Evolutionary conservation across 805 yeast genomes (phyloP), one percentile per base, ranked within the genome.

Genomic region (Peterozyma xylosa): DNA sequence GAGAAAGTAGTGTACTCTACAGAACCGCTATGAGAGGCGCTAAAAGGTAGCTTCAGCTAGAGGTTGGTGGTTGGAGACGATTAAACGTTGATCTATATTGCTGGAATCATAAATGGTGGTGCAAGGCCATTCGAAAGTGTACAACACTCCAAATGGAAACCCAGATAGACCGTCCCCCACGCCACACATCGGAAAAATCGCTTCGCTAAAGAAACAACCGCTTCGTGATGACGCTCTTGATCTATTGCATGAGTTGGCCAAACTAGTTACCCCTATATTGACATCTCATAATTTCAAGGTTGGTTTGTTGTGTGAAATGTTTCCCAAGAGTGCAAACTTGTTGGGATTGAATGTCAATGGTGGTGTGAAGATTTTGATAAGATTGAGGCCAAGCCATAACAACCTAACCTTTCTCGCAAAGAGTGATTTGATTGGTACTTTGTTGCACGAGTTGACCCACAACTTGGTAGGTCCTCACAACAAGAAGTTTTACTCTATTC

Each of bases 371-470:
- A 79, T 91, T 15, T 71, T 82, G 57, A 55, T 91, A 10, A 60
- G 97, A 46, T 64, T 91, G 33, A 67, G 98, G 45, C 72, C 74
- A 30, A 76, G 79, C 6, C 59, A 64, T 16, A 75, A 83, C 51
- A 70, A 69, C 21, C 52, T 53, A 30, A 53, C 56, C 45, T 89
- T 90, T 57, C 57, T 80, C 15, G 82, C 89, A 1, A 64, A 81
- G 60, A 71, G 78, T 3, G 80, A 79, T 41, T 63, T 90, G 2
- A 56, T 90, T 21, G 96, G 89, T 1, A 88, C 96, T 0, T 75
- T 89, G 79, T 66, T 91, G 5, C 98, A 91, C 60, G 98, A 91
- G 58, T 67, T 91, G 36, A 76, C 87, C 2, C 98, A 91, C 58
- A 90, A 88, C 58, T 57, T 70, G 16, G 66, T 67, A 54, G 96